Conservation (phyloP, 208 protist genomes). For the Trypanosoma conorhini region DNA sequence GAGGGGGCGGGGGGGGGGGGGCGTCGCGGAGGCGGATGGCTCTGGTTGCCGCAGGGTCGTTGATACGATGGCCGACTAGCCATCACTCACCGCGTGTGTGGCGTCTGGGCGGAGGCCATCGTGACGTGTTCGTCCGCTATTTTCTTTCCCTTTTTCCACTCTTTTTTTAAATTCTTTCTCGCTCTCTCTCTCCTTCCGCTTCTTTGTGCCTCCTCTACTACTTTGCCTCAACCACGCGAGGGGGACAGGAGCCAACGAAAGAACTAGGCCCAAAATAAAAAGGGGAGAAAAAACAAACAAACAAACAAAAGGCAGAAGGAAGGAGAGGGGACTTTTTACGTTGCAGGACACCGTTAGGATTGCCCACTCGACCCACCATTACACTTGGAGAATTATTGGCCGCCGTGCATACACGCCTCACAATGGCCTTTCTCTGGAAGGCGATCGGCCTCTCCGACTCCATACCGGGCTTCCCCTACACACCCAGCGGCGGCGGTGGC, state of each 20-base stretch:
- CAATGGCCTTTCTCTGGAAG: slow-evolving; percentile 75
- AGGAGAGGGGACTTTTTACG: neutral
- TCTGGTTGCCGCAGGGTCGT: neutral
- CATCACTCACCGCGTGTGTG: neutral
- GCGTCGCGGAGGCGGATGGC: neutral
- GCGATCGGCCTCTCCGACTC: slow-evolving; percentile 61
- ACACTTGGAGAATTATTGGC: neutral
- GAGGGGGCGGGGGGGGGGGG: neutral
- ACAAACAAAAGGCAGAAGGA: neutral
- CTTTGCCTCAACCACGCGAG: neutral
- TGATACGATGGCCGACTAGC: neutral
- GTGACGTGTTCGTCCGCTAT: no score
- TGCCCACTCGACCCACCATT: neutral
- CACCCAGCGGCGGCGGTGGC: slow-evolving; percentile 12
- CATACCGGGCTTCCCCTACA: slow-evolving; percentile 82
- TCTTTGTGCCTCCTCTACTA: neutral
- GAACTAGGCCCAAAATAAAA: neutral
- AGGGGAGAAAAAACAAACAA: neutral
- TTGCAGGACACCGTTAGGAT: neutral
- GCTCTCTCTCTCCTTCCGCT: slow-evolving; percentile 5
- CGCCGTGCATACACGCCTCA: neutral
- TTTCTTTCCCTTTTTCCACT: slow-evolving; percentile 24
- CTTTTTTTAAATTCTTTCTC: slow-evolving; percentile 9
- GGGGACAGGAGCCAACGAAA: neutral
- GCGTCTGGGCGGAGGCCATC: no score